Evolutionary conservation across 2,329 filamentous ascomycete species (phyloP).

Genomic region (Trichoderma guizhouense): DNA sequence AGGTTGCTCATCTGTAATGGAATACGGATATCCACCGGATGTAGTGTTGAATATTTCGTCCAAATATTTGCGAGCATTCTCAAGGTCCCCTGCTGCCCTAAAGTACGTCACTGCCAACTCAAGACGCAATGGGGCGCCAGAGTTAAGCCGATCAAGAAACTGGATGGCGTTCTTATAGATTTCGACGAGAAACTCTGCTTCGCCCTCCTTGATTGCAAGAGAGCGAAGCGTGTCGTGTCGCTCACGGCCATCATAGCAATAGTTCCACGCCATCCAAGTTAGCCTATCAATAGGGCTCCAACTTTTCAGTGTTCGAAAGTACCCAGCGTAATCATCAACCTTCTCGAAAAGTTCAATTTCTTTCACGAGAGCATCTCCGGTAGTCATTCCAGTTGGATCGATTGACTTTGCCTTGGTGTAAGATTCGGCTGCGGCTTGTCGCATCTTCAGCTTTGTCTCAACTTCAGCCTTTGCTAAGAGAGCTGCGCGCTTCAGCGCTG

Average conservation of each 20-base stretch:
- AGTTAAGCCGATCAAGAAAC: constrained; percentile 29
- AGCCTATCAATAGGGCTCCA: constrained; percentile 29
- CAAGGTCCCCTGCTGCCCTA: constrained; percentile 19
- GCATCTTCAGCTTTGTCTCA: constrained; percentile 19
- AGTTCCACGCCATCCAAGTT: constrained; percentile 27
- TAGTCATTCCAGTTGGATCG: constrained; percentile 24
- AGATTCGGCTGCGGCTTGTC: constrained; percentile 19
- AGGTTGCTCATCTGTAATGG: constrained; percentile 23
- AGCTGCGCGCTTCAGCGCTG: constrained; percentile 19
- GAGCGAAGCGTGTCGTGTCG: constrained; percentile 20
- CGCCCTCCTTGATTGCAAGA: constrained; percentile 21
- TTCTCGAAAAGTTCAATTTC: constrained; percentile 23
- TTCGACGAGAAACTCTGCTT: constrained; percentile 24
- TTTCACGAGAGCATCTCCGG: constrained; percentile 22
- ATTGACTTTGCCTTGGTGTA: constrained; percentile 20
- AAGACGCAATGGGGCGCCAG: constrained; percentile 23
- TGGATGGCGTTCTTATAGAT: constrained; percentile 25
- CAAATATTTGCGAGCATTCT: constrained; percentile 19
- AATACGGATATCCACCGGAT: constrained; percentile 24
- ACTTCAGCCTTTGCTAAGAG: constrained; percentile 23
- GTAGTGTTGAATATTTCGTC: constrained; percentile 26
- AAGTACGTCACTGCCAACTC: constrained; percentile 24
- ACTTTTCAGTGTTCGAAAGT: constrained; percentile 23
- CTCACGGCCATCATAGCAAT: background rate
- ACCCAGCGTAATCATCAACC: constrained; percentile 13